Evolutionary conservation across 768 basidiomycete genomes (phyloP), one percentile per base, ranked within the genome.

Genomic region (Mycena vitilis): DNA sequence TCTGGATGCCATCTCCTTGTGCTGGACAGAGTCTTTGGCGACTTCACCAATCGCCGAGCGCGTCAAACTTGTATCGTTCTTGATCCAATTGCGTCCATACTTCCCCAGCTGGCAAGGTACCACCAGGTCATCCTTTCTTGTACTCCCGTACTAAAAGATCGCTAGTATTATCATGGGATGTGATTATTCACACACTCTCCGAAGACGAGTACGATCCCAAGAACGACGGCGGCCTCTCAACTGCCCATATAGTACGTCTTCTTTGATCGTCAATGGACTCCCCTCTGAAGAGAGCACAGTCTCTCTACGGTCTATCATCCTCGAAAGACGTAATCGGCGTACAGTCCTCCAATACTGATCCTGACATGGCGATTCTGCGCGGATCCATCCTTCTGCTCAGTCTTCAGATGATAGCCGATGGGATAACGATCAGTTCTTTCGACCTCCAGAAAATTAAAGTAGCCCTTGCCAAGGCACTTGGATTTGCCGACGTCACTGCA

Each of bases 21-120:
- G 90, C 73, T 94, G 90, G 89, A 84, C 87, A 61, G 90, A 91
- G 71, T 82, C 85, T 8, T 73, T 94, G 34, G 74, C 80, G 10
- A 89, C 85, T 61, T 81, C 86, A 6, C 86, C 90, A 2, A 81
- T 89, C 15, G 66, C 81, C 1, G 91, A 92, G 59, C 86, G 90
- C 18, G 78, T 86, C 40, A 85, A 82, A 58, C 81, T 94, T 13
- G 80, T 88, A 18, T 81, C 84, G 11, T 94, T 93, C 77, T 79
- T 93, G 20, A 83, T 88, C 37, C 91, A 90, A 72, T 82, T 94
- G 36, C 88, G 83, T n/a, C 82, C 90, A 0, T 86, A 91, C 77
- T 90, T 93, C 76, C 85, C 90, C 20, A 76, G 71, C 16, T 94
- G 92, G 92, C 81, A 82, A 85, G 83, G 92, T 91, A 71, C 59